Conservation (phyloP, 2,329 filamentous ascomycete genomes). For the Penicillium polonicum region DNA sequence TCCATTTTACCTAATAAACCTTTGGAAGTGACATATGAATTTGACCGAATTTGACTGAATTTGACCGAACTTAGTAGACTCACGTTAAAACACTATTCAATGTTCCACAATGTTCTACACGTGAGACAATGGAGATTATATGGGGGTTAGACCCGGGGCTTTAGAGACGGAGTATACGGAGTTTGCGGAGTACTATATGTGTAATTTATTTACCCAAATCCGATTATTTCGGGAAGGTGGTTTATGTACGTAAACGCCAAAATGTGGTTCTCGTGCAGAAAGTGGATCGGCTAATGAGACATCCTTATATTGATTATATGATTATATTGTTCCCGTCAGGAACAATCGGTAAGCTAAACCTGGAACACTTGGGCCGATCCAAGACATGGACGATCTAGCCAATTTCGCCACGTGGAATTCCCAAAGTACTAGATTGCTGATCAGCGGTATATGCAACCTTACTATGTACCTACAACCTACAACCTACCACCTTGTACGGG, state of each 20-base stretch:
- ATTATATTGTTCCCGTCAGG: background rate
- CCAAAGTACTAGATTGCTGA: background rate
- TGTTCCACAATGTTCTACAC: background rate
- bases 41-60: too few relatives aligned
- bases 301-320: background rate
- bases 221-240: background rate
- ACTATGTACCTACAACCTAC: background rate
- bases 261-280: background rate
- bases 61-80: background rate
- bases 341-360: background rate
- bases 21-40: background rate
- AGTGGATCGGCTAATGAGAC: background rate
- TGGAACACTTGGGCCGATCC: background rate
- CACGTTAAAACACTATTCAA: background rate
- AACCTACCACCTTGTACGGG: background rate
- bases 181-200: too few relatives aligned
- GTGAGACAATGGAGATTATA: background rate
- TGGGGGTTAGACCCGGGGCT: too few relatives aligned
- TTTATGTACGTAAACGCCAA: background rate
- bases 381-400: background rate
- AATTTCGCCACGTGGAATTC: slow-evolving; percentile 7
- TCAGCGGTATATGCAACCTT: background rate
- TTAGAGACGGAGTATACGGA: too few relatives aligned
- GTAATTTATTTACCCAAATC: background rate
- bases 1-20: background rate